These are phyloP conservation scores for Coniochaeta ligniaria DNA, from an alignment of 2,329 filamentous ascomycete genomes.

Conservation along the genomic window DNA sequence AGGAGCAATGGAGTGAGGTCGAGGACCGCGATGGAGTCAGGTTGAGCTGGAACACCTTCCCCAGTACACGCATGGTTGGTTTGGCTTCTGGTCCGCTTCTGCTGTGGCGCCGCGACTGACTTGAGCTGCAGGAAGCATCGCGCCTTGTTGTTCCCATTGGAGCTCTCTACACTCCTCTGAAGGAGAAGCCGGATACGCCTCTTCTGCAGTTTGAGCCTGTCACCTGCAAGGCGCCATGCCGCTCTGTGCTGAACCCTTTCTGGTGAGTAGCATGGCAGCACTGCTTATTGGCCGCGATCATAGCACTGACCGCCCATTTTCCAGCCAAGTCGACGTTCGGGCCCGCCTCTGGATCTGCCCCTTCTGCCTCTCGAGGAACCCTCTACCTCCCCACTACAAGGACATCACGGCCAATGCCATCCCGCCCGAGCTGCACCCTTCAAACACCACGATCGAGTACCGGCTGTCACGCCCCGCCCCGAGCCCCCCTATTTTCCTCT, in stretches of 20 bases:
- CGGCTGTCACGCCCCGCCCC: slow-evolving; percentile 73
- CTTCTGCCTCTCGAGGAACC: slow-evolving; percentile 79
- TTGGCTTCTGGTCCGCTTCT: slow-evolving; percentile 10
- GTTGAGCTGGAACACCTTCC: slow-evolving; percentile 98
- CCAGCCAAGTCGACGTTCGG: slow-evolving; percentile 74
- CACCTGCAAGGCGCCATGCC: slow-evolving; percentile 91
- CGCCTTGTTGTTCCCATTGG: slow-evolving; percentile 93
- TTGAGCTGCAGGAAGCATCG: slow-evolving; percentile 67
- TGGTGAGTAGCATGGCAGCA: slow-evolving; percentile 54
- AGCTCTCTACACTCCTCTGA: slow-evolving; percentile 89
- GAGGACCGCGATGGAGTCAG: slow-evolving; percentile 95
- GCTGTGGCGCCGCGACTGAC: slow-evolving; percentile 16
- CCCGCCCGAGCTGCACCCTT: slow-evolving; percentile 73
- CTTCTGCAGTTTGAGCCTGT: slow-evolving; percentile 94
- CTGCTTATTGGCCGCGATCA: background rate
- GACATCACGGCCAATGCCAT: slow-evolving; percentile 80
- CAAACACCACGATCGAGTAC: slow-evolving; percentile 87
- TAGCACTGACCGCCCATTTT: slow-evolving; percentile 16
- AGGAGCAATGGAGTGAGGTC: slow-evolving; percentile 93
- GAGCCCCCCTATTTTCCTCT: slow-evolving; percentile 79
- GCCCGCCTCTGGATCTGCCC: slow-evolving; percentile 84
- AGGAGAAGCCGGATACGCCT: slow-evolving; percentile 86
- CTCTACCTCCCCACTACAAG: slow-evolving; percentile 79
- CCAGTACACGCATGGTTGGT: slow-evolving; percentile 88
- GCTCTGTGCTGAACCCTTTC: slow-evolving; percentile 93